Percentiles rank a stretch among this genome's conserved stretches.
phyloP scores from a whole-genome alignment of 768 basidiomycete species.

The Pulveroboletus sp. region DNA sequence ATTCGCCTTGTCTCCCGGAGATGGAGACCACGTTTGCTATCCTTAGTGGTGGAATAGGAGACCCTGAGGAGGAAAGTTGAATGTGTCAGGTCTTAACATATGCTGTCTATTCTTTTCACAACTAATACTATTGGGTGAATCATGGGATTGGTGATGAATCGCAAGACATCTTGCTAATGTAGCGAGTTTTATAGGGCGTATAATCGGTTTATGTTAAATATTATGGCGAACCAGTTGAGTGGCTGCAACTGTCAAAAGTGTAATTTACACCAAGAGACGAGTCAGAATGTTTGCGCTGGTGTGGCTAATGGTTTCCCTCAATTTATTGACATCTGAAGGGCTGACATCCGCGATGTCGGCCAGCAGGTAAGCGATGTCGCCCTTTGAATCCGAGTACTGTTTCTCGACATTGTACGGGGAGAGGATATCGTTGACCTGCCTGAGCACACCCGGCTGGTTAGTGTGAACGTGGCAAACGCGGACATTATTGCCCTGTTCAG shows the following conservation, averaged over 20 bases:
- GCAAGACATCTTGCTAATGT: neutral
- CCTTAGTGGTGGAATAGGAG: slow-evolving; percentile 84
- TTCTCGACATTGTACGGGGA: slow-evolving; percentile 98
- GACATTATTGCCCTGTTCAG: slow-evolving; percentile 74
- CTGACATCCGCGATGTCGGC: slow-evolving; percentile 94
- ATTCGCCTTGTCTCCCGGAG: slow-evolving; percentile 96
- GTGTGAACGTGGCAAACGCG: slow-evolving; percentile 94
- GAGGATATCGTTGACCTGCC: slow-evolving; percentile 89
- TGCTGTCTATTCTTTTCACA: neutral
- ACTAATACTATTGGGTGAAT: slow-evolving; percentile 10
- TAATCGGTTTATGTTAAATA: too few species aligned
- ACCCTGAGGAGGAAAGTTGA: slow-evolving; percentile 84
- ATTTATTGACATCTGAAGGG: slow-evolving; percentile 67
- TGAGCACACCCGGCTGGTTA: slow-evolving; percentile 94
- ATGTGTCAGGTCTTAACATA: neutral
- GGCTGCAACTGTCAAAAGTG: slow-evolving; percentile 22
- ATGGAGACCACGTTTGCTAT: slow-evolving; percentile 96
- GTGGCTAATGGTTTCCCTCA: slow-evolving; percentile 72
- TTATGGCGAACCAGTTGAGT: slow-evolving; percentile 52
- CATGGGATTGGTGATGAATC: neutral
- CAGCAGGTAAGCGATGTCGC: slow-evolving; percentile 91
- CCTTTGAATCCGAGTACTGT: slow-evolving; percentile 97
- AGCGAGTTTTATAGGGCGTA: too few species aligned
- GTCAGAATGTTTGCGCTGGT: slow-evolving; percentile 89
- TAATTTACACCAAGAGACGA: slow-evolving; percentile 64